These are phyloP conservation scores for Austroboletus niveus DNA, from an alignment of 1,284 basidiomycete genomes.

Conservation along the genomic window DNA sequence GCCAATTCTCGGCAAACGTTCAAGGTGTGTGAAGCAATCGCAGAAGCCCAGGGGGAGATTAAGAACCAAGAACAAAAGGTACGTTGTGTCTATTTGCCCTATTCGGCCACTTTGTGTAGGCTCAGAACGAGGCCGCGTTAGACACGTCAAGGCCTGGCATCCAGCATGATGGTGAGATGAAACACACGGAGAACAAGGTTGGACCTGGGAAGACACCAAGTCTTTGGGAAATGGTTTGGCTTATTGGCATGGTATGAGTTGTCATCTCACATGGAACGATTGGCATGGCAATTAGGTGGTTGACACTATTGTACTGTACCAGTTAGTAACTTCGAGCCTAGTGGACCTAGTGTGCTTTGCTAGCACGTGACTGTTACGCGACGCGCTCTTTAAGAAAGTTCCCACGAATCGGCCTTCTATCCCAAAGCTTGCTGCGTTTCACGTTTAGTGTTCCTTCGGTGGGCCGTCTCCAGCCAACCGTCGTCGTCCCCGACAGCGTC, in stretches of 20 bases:
- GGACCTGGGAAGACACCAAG: not conserved
- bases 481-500: constrained; percentile 7
- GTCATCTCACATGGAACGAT: not conserved
- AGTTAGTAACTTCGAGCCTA: too few species aligned
- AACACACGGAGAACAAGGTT: constrained; percentile 6
- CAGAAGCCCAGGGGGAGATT: not conserved
- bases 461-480: constrained; percentile 13
- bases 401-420: constrained; percentile 26
- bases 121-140: constrained; percentile 1
- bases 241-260: not conserved
- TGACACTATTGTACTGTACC: too few species aligned
- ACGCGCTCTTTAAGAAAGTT: constrained; percentile 35
- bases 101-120: constrained; percentile 3
- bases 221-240: not conserved
- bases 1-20: not conserved
- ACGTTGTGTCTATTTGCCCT: not conserved
- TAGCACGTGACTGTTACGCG: constrained; percentile 35
- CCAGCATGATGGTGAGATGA: constrained; percentile 1
- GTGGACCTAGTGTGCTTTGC: constrained; percentile 18
- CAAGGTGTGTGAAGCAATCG: constrained; percentile 3
- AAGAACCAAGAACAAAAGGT: not conserved
- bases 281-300: not conserved
- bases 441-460: constrained; percentile 27
- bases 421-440: constrained; percentile 28
- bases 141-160: not conserved